Base-by-base conservation (phyloP, 805 yeast genomes). In the Kregervanrija delftensis region DNA sequence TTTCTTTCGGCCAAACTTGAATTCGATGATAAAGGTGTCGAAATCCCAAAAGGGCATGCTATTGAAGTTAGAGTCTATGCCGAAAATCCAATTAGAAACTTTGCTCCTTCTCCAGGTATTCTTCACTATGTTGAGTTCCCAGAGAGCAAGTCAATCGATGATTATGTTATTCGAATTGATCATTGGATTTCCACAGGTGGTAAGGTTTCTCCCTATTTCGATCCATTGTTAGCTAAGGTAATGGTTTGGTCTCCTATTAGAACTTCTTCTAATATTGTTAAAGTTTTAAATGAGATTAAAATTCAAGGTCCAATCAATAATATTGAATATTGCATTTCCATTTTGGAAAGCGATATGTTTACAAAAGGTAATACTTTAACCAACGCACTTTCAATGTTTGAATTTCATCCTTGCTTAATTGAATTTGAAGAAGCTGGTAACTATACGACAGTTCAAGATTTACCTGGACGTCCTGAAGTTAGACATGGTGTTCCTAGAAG, bases 391-490 rank as follows among this genome's bases (percentile, higher is more conserved):
- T 45, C 45, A 15, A 39, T 42, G 4, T 59, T 59, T 39, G 37
- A 36, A 1, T 60, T 50, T 40, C 17, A 30, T 8, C 60, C 64
- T 15, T 51, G 48, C 17, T 41, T 59, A 9, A 44, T 59, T 37
- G 64, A 59, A 34, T 58, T 59, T 42, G 47, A 47, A 15, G 58
- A 59, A 8, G 66, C 73, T 3, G 77, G 77, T 49, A 76, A 76
- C 30, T 74, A 73, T 58, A 74, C 79, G 33, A 72, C 78, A 1
- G 72, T 74, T 33, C 79, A 74, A 55, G 79, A 74, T 55, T 69
- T 64, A 50, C 68, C 67, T 1, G 69, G 67, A 15, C 50, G 59
- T 39, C 44, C 44, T 17, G 41, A 36, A n/a, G n/a, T 37, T 15
- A 54, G 53, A 37, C 59, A 57, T 37, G 64, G 64, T 41, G 54